These are phyloP conservation scores for Penicillium sp. DNA, from an alignment of 2,329 filamentous ascomycete species.

Conservation along the genomic window DNA sequence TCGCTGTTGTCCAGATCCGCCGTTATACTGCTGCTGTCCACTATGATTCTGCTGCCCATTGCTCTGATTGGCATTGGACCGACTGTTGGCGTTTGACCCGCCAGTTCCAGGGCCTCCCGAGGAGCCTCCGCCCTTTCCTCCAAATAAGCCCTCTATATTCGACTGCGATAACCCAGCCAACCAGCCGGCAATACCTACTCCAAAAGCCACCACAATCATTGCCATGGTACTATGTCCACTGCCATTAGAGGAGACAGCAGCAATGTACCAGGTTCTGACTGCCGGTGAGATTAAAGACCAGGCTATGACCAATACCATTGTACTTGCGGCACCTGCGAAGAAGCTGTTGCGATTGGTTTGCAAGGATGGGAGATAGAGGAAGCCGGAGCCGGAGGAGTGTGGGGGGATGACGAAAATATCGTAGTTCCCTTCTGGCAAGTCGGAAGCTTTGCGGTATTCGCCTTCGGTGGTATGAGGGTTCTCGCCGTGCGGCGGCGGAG, in stretches of 20 bases:
- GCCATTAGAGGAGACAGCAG: constrained; percentile 56
- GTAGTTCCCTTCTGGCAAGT: constrained; percentile 84
- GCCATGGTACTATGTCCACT: constrained; percentile 65
- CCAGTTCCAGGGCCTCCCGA: constrained; percentile 17
- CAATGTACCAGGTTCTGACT: constrained; percentile 70
- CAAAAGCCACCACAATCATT: constrained; percentile 69
- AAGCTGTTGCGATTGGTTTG: constrained; percentile 88
- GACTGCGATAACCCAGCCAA: constrained; percentile 66
- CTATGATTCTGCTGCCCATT: constrained; percentile 28
- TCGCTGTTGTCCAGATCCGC: constrained; percentile 11
- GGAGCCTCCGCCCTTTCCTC: constrained; percentile 25
- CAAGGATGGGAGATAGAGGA: constrained; percentile 90
- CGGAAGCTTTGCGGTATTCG: constrained; percentile 47
- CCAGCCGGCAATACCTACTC: constrained; percentile 78
- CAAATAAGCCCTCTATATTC: constrained; percentile 31
- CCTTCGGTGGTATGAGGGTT: constrained; percentile 67
- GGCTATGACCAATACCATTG: constrained; percentile 70
- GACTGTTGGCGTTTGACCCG: constrained; percentile 18
- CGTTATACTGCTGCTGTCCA: constrained; percentile 19
- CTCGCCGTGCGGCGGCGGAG: constrained; percentile 81
- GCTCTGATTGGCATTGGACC: constrained; percentile 24
- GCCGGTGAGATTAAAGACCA: constrained; percentile 73
- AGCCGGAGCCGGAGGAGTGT: constrained; percentile 83
- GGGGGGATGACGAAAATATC: constrained; percentile 97
- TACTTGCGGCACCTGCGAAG: constrained; percentile 78